These are phyloP conservation scores for Hypoxylon subgilvum DNA, from an alignment of 495 filamentous ascomycete genomes.

Conservation along the genomic window DNA sequence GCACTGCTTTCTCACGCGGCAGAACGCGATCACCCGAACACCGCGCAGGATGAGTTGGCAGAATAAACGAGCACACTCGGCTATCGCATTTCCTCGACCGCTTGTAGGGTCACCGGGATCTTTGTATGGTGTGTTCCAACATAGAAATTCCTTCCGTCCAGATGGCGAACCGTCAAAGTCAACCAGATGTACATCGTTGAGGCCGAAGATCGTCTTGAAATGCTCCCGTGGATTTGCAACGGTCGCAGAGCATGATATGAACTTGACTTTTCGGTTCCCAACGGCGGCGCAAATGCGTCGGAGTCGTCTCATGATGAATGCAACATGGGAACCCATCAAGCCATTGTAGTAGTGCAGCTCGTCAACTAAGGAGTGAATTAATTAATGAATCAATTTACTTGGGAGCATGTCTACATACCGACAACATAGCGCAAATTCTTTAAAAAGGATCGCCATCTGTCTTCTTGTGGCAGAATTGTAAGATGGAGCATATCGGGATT, in stretches of 20 bases:
- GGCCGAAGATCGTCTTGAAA: constrained; percentile 92
- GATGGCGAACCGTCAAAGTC: constrained; percentile 94
- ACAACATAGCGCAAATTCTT: constrained; percentile 91
- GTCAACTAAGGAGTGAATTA: constrained; percentile 54
- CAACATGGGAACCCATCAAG: constrained; percentile 89
- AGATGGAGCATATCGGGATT: constrained; percentile 99
- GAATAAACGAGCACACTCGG: constrained; percentile 86
- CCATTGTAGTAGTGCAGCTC: constrained; percentile 98
- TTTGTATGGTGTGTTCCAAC: constrained; percentile 97
- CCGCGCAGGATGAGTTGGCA: constrained; percentile 88
- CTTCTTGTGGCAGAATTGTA: constrained; percentile 90
- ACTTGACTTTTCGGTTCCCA: constrained; percentile 86
- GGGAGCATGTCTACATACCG: constrained; percentile 48
- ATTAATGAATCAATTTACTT: not conserved
- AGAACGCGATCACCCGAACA: constrained; percentile 93
- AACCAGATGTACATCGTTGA: constrained; percentile 74
- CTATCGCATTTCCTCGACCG: constrained; percentile 80
- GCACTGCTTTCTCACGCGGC: constrained; percentile 82
- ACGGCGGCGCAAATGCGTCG: constrained; percentile 88
- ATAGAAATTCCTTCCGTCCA: constrained; percentile 92
- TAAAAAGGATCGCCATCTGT: constrained; percentile 85
- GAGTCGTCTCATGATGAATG: constrained; percentile 91
- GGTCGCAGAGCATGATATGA: constrained; percentile 96
- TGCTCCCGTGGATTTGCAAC: constrained; percentile 93
- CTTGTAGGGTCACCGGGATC: constrained; percentile 86